Conservation (phyloP, 164 flowering plant species). For the Macadamia tetraphylla region DNA sequence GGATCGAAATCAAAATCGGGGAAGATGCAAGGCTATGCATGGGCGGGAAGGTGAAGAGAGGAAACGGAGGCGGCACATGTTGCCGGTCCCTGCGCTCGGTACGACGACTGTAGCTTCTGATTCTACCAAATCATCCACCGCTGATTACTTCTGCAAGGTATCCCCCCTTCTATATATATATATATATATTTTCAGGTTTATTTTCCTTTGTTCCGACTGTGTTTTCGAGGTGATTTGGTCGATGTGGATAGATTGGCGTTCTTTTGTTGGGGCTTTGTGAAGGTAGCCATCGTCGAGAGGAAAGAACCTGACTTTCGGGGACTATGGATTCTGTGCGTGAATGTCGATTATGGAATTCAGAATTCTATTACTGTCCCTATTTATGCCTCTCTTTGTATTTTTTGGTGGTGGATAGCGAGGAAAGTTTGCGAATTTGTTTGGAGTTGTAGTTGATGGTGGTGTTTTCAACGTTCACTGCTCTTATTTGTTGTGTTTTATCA, state of each 20-base stretch:
- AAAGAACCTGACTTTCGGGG: neutral
- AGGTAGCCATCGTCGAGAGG: neutral
- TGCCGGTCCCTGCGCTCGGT: slow-evolving; percentile 43
- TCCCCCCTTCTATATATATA: neutral
- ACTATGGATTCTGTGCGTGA: neutral
- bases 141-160: slow-evolving; percentile 47
- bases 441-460: neutral
- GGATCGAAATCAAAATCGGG: slow-evolving; percentile 22
- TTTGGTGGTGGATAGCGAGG: neutral
- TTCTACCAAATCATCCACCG: slow-evolving; percentile 9
- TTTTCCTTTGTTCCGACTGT: neutral
- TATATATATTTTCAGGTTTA: neutral
- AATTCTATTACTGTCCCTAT: neutral
- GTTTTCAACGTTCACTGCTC: no score
- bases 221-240: neutral
- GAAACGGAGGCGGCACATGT: slow-evolving; percentile 65
- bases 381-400: neutral
- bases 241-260: neutral
- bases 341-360: neutral
- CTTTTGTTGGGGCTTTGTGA: neutral
- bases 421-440: neutral
- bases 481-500: no score
- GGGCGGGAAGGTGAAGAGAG: slow-evolving; percentile 55
- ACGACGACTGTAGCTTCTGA: slow-evolving; percentile 35
- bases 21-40: slow-evolving; percentile 71